These are phyloP conservation scores for Cytospora mali DNA, from an alignment of 2,329 filamentous ascomycete species.

Conservation along the genomic window DNA sequence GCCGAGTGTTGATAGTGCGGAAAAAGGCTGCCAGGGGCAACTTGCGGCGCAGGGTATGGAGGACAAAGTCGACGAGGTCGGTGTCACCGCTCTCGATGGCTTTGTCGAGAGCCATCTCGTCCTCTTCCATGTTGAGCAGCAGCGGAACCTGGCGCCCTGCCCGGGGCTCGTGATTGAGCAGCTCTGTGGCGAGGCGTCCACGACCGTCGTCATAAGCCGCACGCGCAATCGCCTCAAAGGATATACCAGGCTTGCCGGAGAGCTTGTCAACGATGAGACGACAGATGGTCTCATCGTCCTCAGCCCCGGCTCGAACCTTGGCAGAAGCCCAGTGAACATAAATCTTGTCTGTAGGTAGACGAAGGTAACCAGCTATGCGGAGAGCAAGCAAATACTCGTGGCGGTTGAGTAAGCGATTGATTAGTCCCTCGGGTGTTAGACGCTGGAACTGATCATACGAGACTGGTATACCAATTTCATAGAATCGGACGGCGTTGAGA, in stretches of 20 bases:
- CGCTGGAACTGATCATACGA: constrained; percentile 94
- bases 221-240: constrained; percentile 90
- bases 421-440: constrained; percentile 85
- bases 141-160: constrained; percentile 96
- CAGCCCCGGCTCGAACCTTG: constrained; percentile 83
- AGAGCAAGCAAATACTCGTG: constrained; percentile 91
- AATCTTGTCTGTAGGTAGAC: constrained; percentile 82
- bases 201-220: constrained; percentile 94
- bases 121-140: constrained; percentile 92
- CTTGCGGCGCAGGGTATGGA: constrained; percentile 87
- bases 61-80: constrained; percentile 86
- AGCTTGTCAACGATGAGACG: constrained; percentile 83
- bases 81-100: constrained; percentile 95
- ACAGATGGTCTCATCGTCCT: constrained; percentile 87
- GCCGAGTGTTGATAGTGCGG: constrained; percentile 82
- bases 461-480: constrained; percentile 84
- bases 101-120: constrained; percentile 92
- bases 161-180: constrained; percentile 90
- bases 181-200: constrained; percentile 81
- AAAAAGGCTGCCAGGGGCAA: constrained; percentile 91
- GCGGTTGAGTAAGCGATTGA: constrained; percentile 82
- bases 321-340: constrained; percentile 97
- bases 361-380: constrained; percentile 83
- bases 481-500: constrained; percentile 88
- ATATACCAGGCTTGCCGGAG: constrained; percentile 86